Conservation (phyloP, 345 rosid species). For the Noccaea caerulescens region DNA sequence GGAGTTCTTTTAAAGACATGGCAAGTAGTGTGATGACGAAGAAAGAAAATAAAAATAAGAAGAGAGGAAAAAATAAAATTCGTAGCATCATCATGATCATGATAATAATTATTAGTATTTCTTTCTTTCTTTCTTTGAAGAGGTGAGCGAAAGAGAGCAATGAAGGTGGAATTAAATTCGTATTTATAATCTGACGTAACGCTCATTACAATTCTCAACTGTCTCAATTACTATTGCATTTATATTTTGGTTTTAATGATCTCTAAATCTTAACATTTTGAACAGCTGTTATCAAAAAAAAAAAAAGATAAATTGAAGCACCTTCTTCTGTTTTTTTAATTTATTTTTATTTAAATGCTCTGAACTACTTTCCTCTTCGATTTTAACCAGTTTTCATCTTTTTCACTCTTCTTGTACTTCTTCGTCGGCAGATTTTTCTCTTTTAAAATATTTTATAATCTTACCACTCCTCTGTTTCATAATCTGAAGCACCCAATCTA, state of each 20-base stretch:
- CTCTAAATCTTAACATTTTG: slow-evolving; percentile 58
- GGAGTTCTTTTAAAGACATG: slow-evolving; percentile 37
- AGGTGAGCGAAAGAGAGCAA: slow-evolving; percentile 41
- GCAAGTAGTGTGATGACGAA: slow-evolving; percentile 40
- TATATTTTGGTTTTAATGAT: slow-evolving; percentile 77
- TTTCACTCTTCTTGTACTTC: slow-evolving; percentile 23
- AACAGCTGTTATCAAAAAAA: slow-evolving; percentile 40
- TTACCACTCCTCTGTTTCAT: neutral
- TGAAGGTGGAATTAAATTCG: slow-evolving; percentile 66
- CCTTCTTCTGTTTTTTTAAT: slow-evolving; percentile 50
- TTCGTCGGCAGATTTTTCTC: slow-evolving; percentile 13
- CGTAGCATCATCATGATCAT: slow-evolving; percentile 45
- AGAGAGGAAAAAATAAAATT: slow-evolving; percentile 12
- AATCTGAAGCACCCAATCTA: slow-evolving; percentile 20
- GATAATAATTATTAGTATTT: slow-evolving; percentile 32
- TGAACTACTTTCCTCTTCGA: slow-evolving; percentile 59
- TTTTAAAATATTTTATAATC: neutral
- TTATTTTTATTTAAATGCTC: slow-evolving; percentile 51
- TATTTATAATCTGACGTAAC: slow-evolving; percentile 86
- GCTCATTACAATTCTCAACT: slow-evolving; percentile 85
- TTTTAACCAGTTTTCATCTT: slow-evolving; percentile 47
- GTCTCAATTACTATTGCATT: slow-evolving; percentile 97
- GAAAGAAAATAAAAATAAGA: neutral
- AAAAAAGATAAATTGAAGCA: slow-evolving; percentile 26
- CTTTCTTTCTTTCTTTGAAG: slow-evolving; percentile 32